Evolutionary conservation across 441 rosid genomes (phyloP), one percentile per base, ranked within the genome.

Genomic region (Dalechampia spathulata): DNA sequence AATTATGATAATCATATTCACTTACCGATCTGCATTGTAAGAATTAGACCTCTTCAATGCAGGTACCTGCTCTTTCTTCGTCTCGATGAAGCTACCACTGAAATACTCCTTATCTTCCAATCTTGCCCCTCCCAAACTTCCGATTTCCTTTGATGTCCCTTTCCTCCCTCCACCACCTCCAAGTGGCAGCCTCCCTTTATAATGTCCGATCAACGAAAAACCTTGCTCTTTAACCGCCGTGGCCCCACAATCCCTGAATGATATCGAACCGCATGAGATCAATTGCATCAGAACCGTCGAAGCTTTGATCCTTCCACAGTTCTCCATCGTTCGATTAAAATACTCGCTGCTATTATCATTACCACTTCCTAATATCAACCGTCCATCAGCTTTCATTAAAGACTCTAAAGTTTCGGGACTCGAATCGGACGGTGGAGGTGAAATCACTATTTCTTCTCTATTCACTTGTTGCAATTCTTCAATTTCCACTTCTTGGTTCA

Each of bases 381-480:
- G 95, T 61, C 89, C 84, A 41, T 83, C 87, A 0, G 87, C 89
- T 57, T 86, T 84, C 85, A 88, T 76, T 75, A 92, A 61, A 19
- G 87, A 68, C 62, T 86, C 98, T 41, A 92, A 61, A 2, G 98
- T 92, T 62, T 88, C 96, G 0, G 96, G 95, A 43, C 98, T 92
- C 21, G 98, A 92, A 78, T 92, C 95, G 3, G 90, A 86, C 74
- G 90, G 94, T 9, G 96, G 98, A 60, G 98, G 94, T 1, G 96
- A 92, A 58, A 84, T 82, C 79, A 83, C 96, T 60, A 87, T 83
- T 78, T 91, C 96, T 57, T 80, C 96, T 72, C 87, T 72, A 57
- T 65, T 74, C 57, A 73, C 86, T 30, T 63, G 78, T 7, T 41
- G 49, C 21, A 72, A 54, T 36, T 65, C 75, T 15, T 67, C 70